Evolutionary conservation across 495 filamentous ascomycete species (phyloP).

Genomic region (Penicillium simplicissimum): DNA sequence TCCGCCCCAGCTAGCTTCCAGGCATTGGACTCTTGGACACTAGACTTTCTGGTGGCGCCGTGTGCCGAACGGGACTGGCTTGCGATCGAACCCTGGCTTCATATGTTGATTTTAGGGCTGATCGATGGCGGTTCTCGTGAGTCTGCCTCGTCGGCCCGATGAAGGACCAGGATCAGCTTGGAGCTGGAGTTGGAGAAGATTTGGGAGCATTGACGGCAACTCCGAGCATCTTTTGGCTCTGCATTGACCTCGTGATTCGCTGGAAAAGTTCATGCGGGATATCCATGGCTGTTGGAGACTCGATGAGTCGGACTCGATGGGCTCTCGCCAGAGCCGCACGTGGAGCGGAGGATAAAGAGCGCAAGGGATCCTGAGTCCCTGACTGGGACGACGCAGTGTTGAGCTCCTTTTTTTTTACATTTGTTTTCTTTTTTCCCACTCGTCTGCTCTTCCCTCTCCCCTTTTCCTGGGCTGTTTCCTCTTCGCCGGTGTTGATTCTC

Average conservation of each 20-base stretch:
- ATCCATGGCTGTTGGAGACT: neutral
- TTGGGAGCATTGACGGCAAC: neutral
- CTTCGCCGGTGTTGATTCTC: neutral
- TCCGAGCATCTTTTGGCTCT: neutral
- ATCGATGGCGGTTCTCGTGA: neutral
- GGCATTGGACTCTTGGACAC: conserved; percentile 12
- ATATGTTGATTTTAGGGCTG: conserved; percentile 4
- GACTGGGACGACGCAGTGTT: neutral
- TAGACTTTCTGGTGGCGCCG: conserved; percentile 2
- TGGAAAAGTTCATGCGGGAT: neutral
- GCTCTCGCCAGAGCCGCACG: conserved; percentile 8
- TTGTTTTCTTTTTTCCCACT: neutral
- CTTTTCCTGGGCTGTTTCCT: neutral
- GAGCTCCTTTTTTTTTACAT: neutral
- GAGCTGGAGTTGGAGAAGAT: neutral
- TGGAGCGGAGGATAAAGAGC: conserved; percentile 12
- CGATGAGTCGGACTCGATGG: neutral
- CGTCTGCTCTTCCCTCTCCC: neutral
- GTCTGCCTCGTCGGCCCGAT: neutral
- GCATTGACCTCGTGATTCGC: neutral
- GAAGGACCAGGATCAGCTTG: neutral
- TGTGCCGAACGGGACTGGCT: conserved; percentile 1
- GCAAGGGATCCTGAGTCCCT: conserved; percentile 12
- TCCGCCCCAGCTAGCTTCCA: neutral
- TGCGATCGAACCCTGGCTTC: neutral